Evolutionary conservation across 2,329 filamentous ascomycete genomes (phyloP), one percentile per base, ranked within the genome.

Genomic region (Colletotrichum sp.): DNA sequence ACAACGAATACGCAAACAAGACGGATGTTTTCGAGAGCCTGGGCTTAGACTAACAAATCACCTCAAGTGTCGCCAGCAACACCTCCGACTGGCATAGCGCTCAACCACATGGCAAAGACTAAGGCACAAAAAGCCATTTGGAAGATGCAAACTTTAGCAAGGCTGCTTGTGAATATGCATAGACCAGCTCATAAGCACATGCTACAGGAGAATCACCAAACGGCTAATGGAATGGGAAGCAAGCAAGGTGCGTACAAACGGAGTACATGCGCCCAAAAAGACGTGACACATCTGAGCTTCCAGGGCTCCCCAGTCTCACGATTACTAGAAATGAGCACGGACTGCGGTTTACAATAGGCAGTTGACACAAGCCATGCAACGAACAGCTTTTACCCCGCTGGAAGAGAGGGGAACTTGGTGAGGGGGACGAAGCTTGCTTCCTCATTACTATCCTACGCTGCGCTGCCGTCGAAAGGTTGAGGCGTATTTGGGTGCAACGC

Each of bases 341-440:
- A 27, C 64, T 57, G 21, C 13, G 24, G 8, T 31, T 36, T 31
- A 21, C 21, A 27, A 62, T 9, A 69, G 38, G 21, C 51, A 55
- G 34, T 59, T 29, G 36, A 58, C 36, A 54, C 36, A 43, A 38
- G 38, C 69, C 38, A n/a, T 27, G 21, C 38, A 38, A 21, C 27
- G 24, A 38, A 61, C 36, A 71, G 54, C 31, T 66, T 27, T 70
- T 70, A 70, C 70, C 70, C 66, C 66, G 70, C 70, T 47, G 38
- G 24, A 57, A 24, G 36, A n/a, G 29, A 69, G 47, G 27, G 59
- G 57, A 11, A 21, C 7, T 11, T 51, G 7, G n/a, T 51, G 4
- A 51, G 43, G 43, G 43, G 65, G 27, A 47, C 43, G 58, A 51
- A 43, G 33, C 67, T 67, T 54, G 54, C 54, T 58, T 61, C 18